Percentiles rank a stretch among this genome's conserved stretches.
Conservation (phyloP, 805 yeast species). For the Pichia gijzeniarum region DNA sequence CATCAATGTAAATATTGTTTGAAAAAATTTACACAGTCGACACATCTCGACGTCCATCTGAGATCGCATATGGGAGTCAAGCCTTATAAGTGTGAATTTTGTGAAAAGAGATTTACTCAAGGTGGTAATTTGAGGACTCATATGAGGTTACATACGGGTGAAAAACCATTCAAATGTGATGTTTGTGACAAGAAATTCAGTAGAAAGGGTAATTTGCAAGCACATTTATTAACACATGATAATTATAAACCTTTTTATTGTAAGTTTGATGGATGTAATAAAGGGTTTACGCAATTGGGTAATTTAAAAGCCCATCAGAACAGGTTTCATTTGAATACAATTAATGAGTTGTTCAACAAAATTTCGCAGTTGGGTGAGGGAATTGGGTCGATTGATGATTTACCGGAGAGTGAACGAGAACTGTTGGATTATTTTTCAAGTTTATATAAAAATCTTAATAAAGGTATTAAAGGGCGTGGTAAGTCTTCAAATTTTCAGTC, state of each 20-base stretch:
- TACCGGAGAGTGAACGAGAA: conserved; percentile 60
- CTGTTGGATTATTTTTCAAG: conserved; percentile 71
- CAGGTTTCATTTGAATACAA: conserved; percentile 70
- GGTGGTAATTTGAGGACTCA: conserved; percentile 89
- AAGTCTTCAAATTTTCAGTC: conserved; percentile 27
- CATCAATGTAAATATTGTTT: conserved; percentile 74
- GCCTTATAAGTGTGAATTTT: conserved; percentile 73
- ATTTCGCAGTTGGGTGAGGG: conserved; percentile 54
- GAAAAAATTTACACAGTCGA: conserved; percentile 79
- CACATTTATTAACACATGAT: conserved; percentile 78
- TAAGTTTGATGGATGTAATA: conserved; percentile 72
- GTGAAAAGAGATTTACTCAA: conserved; percentile 80
- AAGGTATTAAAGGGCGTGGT: conserved; percentile 91
- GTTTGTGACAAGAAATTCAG: conserved; percentile 73
- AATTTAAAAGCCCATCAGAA: conserved; percentile 93
- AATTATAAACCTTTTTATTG: conserved; percentile 75
- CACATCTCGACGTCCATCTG: conserved; percentile 85
- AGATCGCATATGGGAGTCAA: conserved; percentile 82
- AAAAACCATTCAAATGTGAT: conserved; percentile 80
- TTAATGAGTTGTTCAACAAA: conserved; percentile 58
- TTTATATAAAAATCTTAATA: conserved; percentile 79
- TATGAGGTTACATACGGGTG: conserved; percentile 82
- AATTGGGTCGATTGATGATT: conserved; percentile 34
- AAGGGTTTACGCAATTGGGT: conserved; percentile 86
- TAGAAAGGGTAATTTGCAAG: conserved; percentile 86